Base-by-base conservation (phyloP, 768 basidiomycete genomes). In the Mycena polygramma region DNA sequence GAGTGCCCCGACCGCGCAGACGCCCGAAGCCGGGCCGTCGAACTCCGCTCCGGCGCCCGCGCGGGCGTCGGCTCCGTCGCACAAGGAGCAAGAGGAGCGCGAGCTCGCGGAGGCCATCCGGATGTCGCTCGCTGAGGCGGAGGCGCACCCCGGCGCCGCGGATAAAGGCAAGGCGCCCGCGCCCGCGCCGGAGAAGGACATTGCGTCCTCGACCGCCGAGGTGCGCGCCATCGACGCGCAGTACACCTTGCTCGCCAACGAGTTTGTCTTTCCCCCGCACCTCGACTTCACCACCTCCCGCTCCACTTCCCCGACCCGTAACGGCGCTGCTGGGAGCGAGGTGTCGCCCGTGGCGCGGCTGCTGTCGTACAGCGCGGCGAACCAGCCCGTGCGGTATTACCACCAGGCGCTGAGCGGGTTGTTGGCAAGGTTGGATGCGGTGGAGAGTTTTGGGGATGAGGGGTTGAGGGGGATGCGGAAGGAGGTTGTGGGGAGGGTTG, bases 371-470 rank as follows among this genome's bases (percentile, higher is more conserved):
- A 89, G 88, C 35, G 73, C 87, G 13, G 79, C 77, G 55, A 94
- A 93, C 77, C 85, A 87, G 35, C 85, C 89, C 0, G 80, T 93
- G 46, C 89, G 89, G 63, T 85, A 83, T 70, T 90, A 91, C 78
- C 88, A 90, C 72, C 85, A 92, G 72, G 84, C 86, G 22, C 79
- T 93, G n/a, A 83, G 83, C 59, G 79, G 83, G 48, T 82, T 94
- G 30, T 79, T 94, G 22, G 75, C 82, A 14, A 81, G 84, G 69
- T 82, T 93, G 30, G 92, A 94, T 73, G 84, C 82, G 0, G 83
- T 94, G 36, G 85, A 89, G 39, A 91, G 89, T 71, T 84, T 82
- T 57, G 92, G 92, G 4, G 88, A 90, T 70, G 82, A 81, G 30
- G 81, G 76, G 13, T 81, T 94, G 53, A 77, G 92, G 57, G 78